These are phyloP conservation scores for Polygonum aviculare DNA, from an alignment of 148 eudicot genomes.

Conservation along the genomic window DNA sequence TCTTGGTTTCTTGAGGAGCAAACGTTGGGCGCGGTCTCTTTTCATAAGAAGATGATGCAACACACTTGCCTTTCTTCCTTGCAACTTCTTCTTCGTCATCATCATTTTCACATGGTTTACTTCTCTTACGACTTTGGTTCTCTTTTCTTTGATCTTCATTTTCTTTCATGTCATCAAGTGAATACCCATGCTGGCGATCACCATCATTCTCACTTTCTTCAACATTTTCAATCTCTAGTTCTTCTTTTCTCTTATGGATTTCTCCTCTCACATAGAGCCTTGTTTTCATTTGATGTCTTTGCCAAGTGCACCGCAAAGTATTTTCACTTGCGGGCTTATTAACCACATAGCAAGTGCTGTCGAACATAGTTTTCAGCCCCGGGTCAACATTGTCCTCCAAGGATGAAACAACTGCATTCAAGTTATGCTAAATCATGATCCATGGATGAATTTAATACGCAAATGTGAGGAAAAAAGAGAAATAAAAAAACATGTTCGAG, in stretches of 20 bases:
- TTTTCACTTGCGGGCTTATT: background rate
- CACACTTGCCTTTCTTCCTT: background rate
- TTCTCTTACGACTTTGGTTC: background rate
- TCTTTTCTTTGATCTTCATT: background rate
- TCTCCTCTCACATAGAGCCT: background rate
- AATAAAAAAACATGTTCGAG: background rate
- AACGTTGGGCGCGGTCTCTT: background rate
- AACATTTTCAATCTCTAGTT: background rate
- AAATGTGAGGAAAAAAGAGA: background rate
- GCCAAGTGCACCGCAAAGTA: background rate
- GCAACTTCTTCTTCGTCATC: slow-evolving; percentile 4
- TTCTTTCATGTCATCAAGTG: background rate
- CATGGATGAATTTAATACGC: background rate
- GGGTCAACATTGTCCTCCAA: background rate
- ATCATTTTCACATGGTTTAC: background rate
- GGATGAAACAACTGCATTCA: slow-evolving; percentile 8
- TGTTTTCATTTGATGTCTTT: background rate
- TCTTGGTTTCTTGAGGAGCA: background rate
- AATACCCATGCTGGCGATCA: background rate
- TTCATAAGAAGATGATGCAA: background rate
- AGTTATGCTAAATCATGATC: background rate
- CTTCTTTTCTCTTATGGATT: background rate
- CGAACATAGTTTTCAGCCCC: background rate
- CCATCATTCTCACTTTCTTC: background rate
- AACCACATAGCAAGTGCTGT: background rate